Evolutionary conservation across 768 basidiomycete species (phyloP).

Genomic region (Crucibulum laeve): DNA sequence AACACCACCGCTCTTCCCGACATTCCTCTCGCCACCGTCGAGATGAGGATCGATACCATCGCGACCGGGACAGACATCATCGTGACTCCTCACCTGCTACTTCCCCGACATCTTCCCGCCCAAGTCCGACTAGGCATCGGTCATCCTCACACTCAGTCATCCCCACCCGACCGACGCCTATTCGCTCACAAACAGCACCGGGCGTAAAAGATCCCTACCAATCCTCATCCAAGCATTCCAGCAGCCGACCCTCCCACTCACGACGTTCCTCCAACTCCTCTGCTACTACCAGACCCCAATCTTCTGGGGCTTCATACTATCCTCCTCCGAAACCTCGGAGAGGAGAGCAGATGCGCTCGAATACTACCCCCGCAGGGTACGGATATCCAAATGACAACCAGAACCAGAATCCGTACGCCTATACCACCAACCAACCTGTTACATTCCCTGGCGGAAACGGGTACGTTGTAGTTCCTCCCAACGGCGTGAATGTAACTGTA

Average conservation of each 20-base stretch:
- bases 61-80: constrained; percentile 4
- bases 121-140: constrained; percentile 13
- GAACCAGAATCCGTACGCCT: not conserved
- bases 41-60: constrained; percentile 2
- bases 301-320: not conserved
- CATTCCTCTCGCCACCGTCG: constrained; percentile 4
- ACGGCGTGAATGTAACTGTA: too few relatives aligned
- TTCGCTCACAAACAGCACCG: constrained; percentile 6
- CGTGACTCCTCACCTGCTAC: not conserved
- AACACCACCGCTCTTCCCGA: constrained; percentile 7
- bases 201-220: not conserved
- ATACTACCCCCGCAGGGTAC: not conserved
- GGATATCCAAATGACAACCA: too few relatives aligned
- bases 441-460: not conserved
- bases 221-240: not conserved
- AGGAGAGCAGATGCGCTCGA: not conserved
- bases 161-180: constrained; percentile 11
- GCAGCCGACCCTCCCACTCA: not conserved
- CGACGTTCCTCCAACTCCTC: constrained; percentile 1
- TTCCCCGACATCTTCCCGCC: constrained; percentile 3
- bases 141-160: constrained; percentile 17
- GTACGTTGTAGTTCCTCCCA: not conserved
- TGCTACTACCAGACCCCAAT: constrained; percentile 1
- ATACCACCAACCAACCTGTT: not conserved
- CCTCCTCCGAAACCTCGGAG: not conserved